Conservation (phyloP, 305 asterid genomes). For the Plantago coronopus region DNA sequence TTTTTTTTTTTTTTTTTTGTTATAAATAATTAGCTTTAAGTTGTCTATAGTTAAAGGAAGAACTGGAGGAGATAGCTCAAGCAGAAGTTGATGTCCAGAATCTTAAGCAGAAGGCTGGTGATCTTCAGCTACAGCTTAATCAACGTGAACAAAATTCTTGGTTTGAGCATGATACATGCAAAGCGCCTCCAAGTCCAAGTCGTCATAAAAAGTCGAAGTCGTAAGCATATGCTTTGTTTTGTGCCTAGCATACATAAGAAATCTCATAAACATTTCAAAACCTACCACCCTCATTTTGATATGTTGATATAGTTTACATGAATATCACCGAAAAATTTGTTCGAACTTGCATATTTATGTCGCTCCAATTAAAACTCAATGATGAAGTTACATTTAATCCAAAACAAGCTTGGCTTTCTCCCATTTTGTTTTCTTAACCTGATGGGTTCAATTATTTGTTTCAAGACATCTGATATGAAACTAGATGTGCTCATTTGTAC, state of each 20-base stretch:
- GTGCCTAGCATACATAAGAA: conserved; percentile 16
- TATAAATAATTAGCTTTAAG: conserved; percentile 27
- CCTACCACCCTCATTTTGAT: neutral
- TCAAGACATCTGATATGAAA: neutral
- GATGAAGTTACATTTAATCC: neutral
- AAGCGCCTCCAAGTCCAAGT: conserved; percentile 39
- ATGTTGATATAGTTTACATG: neutral
- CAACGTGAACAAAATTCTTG: conserved; percentile 58
- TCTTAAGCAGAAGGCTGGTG: conserved; percentile 63
- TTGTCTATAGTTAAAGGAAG: conserved; percentile 51
- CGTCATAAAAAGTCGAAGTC: conserved; percentile 39
- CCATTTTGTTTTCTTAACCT: neutral
- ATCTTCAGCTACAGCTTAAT: conserved; percentile 57
- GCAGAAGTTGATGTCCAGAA: conserved; percentile 51
- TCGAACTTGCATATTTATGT: neutral
- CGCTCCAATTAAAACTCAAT: neutral
- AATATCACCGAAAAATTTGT: neutral
- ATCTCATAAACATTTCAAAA: conserved; percentile 9
- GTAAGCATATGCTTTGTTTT: conserved; percentile 36
- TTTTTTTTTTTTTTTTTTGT: conserved; percentile 18
- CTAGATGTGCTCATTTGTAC: neutral
- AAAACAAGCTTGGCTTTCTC: neutral
- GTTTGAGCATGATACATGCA: conserved; percentile 39
- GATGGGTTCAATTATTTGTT: neutral
- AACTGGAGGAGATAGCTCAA: conserved; percentile 62